Base-by-base conservation (phyloP, 495 filamentous ascomycete genomes). In the Glutinoglossum americanum region DNA sequence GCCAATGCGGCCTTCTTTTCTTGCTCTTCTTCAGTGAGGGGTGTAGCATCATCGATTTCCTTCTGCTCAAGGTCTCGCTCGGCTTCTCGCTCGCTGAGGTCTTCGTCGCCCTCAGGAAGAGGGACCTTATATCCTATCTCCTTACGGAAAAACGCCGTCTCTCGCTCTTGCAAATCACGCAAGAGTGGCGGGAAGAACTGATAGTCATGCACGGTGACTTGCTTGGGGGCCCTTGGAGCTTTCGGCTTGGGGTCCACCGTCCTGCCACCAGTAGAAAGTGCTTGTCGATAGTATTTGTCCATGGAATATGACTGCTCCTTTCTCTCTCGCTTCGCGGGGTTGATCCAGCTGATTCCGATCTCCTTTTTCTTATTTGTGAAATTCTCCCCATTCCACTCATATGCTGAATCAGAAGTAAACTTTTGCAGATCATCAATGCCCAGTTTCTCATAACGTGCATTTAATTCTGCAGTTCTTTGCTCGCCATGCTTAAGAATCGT, bases 271-370 rank as follows among this genome's bases (percentile, higher is more conserved):
- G 87, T 95, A 45, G 82, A 79, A 58, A 99, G 72, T 27, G 90
- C 88, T 62, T 90, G 81, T 59, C 90, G 86, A 70, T 97, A 99
- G 71, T 97, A 99, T 70, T 95, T 94, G 68, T 99, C 93, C 69
- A 97, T 94, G 0, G 90, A 95, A 63, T 99, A 99, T 28, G 85
- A 84, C 66, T 94, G 87, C 66, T 99, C 92, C 71, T 97, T 99
- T 55, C 93, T 85, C 71, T 99, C 93, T 63, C 93, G 89, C 74
- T 97, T 99, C 21, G 92, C 81, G 1, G 93, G 93, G 64, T 99
- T 95, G 72, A 99, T 99, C 93, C 93, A 99, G 65, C 75, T 93
- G 32, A 94, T 76, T 39, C 88, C 88, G 60, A 99, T 86, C 47
- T 94, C 90, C 65, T 95, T 96, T 72, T 94, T 94, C 56, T 81